phyloP scores from a whole-genome alignment of 176 grass and related monocot species.

The Stipa capillata region DNA sequence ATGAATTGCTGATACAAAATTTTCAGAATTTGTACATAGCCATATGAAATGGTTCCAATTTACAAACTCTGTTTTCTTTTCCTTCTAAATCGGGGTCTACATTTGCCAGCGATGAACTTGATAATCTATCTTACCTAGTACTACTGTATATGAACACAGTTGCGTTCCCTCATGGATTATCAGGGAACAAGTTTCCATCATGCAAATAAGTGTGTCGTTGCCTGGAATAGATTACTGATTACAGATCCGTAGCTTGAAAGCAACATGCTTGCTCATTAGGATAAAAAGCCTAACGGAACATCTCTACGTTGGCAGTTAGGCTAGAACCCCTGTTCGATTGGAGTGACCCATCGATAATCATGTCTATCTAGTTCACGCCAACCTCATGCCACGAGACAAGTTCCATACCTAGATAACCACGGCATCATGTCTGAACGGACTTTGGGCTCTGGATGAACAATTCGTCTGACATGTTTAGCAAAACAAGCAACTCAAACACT shows the following conservation, averaged over 20 bases:
- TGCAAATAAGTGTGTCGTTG: too few species aligned
- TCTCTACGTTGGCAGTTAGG: background rate
- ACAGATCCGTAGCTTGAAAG: background rate
- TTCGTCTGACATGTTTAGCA: background rate
- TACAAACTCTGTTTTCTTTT: background rate
- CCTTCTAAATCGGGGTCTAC: background rate
- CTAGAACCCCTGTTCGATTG: background rate
- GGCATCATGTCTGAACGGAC: too few species aligned
- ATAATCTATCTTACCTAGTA: background rate
- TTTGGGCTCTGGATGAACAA: too few species aligned
- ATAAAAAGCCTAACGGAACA: conserved; percentile 1
- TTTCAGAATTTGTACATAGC: background rate
- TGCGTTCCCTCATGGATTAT: background rate
- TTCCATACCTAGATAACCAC: too few species aligned
- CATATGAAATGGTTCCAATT: background rate
- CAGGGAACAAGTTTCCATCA: background rate
- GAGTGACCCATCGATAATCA: conserved; percentile 7
- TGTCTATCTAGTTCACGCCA: background rate
- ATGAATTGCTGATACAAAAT: background rate
- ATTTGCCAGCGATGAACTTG: background rate
- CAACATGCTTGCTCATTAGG: background rate
- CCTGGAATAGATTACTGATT: background rate
- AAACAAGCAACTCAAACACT: too few species aligned
- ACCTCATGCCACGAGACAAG: too few species aligned
- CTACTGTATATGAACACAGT: background rate